A percentile compares a stretch with the other conserved stretches of the same genome.
Evolutionary conservation across 2,329 filamentous ascomycete genomes (phyloP).

Genomic region (Fusarium metavorans): DNA sequence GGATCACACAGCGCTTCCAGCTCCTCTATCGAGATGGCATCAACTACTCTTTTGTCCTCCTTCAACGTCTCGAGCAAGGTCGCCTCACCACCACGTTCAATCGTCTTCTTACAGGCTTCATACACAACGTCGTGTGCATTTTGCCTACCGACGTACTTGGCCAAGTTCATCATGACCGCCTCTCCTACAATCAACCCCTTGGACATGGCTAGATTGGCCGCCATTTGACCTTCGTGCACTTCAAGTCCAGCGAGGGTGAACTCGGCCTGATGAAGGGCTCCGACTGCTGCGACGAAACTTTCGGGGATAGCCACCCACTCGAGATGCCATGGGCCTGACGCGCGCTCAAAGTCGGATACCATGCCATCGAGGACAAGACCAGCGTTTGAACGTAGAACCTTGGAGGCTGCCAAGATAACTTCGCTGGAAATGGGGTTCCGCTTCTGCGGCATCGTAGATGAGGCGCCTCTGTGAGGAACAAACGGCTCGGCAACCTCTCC

Average conservation of each 20-base stretch:
- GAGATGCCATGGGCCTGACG: constrained; percentile 69
- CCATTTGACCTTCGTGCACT: constrained; percentile 63
- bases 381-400: constrained; percentile 64
- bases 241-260: constrained; percentile 65
- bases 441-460: constrained; percentile 70
- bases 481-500: constrained; percentile 64
- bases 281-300: constrained; percentile 65
- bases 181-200: constrained; percentile 67
- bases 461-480: constrained; percentile 65
- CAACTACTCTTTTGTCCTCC: not conserved
- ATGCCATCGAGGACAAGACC: constrained; percentile 66
- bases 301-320: constrained; percentile 69
- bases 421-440: constrained; percentile 70
- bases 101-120: constrained; percentile 56
- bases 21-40: not conserved
- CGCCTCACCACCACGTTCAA: constrained; percentile 10
- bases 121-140: constrained; percentile 69
- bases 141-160: constrained; percentile 63
- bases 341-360: constrained; percentile 69
- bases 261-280: constrained; percentile 64
- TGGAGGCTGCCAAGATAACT: constrained; percentile 66
- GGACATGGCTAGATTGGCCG: constrained; percentile 62
- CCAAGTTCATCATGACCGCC: constrained; percentile 71
- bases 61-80: constrained; percentile 6
- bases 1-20: constrained; percentile 12